Evolutionary conservation across 441 rosid species (phyloP).

Genomic region (Capsella rubella): DNA sequence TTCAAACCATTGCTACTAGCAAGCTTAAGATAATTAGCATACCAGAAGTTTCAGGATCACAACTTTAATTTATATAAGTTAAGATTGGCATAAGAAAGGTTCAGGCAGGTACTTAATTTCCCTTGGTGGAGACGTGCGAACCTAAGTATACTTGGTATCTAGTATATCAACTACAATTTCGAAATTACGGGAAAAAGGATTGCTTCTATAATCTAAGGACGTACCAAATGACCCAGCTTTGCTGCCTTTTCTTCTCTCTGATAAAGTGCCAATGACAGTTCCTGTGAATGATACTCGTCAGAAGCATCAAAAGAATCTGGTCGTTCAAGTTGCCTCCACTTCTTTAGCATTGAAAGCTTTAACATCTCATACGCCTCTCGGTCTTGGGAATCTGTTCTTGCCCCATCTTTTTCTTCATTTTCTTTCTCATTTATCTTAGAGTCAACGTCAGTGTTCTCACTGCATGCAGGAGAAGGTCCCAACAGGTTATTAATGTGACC

Average conservation of each 20-base stretch:
- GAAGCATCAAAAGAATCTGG: slow-evolving; percentile 91
- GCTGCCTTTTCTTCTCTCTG: slow-evolving; percentile 74
- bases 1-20: slow-evolving; percentile 1
- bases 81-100: slow-evolving; percentile 7
- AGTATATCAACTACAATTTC: slow-evolving; percentile 2
- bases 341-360: slow-evolving; percentile 67
- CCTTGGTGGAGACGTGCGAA: slow-evolving; percentile 1
- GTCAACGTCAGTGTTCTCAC: slow-evolving; percentile 56
- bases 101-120: slow-evolving; percentile 5
- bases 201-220: slow-evolving; percentile 49
- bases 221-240: slow-evolving; percentile 74
- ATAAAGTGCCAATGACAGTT: slow-evolving; percentile 75
- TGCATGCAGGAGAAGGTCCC: slow-evolving; percentile 57
- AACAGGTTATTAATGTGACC: slow-evolving; percentile 59
- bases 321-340: slow-evolving; percentile 83
- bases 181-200: not conserved
- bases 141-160: slow-evolving; percentile 14
- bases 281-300: slow-evolving; percentile 88
- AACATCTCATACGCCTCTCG: slow-evolving; percentile 63
- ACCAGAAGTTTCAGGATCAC: slow-evolving; percentile 8
- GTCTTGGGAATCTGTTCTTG: slow-evolving; percentile 59
- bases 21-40: slow-evolving; percentile 1
- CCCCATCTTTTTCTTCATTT: slow-evolving; percentile 45
- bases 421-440: slow-evolving; percentile 56
- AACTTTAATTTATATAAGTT: slow-evolving; percentile 5